These are phyloP conservation scores for Cornus kousa DNA, from an alignment of 148 eudicot genomes.

Conservation along the genomic window DNA sequence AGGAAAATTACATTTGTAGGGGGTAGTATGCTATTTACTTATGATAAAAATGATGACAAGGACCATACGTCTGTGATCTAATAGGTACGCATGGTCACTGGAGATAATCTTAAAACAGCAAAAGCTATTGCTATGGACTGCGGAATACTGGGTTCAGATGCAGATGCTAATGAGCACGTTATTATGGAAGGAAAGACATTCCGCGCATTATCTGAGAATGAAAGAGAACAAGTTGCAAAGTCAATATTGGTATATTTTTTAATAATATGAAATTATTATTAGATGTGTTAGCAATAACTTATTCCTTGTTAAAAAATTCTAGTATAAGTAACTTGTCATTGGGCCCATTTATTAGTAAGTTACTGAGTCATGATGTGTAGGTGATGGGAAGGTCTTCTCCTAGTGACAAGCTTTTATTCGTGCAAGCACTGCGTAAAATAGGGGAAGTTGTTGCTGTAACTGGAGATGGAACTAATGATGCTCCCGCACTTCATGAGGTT, in stretches of 20 bases:
- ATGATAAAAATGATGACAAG: background rate
- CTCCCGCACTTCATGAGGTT: constrained; percentile 98
- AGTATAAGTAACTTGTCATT: too few species aligned
- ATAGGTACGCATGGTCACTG: constrained; percentile 97
- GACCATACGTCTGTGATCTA: constrained; percentile 8
- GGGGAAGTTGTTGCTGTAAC: constrained; percentile 96
- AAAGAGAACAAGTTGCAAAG: constrained; percentile 59
- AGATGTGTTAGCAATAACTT: background rate
- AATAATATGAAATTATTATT: background rate
- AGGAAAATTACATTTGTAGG: background rate
- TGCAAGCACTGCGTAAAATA: constrained; percentile 73
- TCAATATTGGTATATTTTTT: constrained; percentile 46
- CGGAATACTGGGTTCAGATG: constrained; percentile 67
- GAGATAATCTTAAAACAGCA: constrained; percentile 92
- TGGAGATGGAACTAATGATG: constrained; percentile 97
- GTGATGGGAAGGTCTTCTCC: constrained; percentile 99
- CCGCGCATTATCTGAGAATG: constrained; percentile 70
- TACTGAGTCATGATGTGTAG: constrained; percentile 30
- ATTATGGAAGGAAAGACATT: constrained; percentile 73
- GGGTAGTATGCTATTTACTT: background rate
- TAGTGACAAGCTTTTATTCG: constrained; percentile 82
- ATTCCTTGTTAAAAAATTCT: background rate
- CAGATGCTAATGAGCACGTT: constrained; percentile 48
- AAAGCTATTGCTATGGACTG: constrained; percentile 91
- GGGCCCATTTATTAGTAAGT: background rate